Percentiles rank a stretch among this genome's conserved stretches.
These are phyloP conservation scores for Trichoderma arundinaceum DNA, from an alignment of 2,329 filamentous ascomycete species.

Conservation along the genomic window DNA sequence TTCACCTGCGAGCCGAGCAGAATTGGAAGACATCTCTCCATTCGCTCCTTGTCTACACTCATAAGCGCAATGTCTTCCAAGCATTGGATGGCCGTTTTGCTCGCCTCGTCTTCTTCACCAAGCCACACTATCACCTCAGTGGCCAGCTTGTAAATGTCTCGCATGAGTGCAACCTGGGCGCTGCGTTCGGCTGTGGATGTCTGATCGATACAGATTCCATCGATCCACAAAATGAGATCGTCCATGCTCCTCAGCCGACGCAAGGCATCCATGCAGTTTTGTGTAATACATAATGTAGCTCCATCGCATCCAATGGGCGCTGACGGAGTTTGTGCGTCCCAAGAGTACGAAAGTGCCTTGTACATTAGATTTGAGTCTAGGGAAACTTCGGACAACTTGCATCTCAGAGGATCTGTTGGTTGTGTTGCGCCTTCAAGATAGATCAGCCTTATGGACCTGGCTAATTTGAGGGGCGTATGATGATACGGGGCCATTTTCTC, in stretches of 20 bases:
- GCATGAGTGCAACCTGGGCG: slow-evolving; percentile 17
- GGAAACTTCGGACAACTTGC: background rate
- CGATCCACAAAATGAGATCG: slow-evolving; percentile 18
- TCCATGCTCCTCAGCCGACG: background rate
- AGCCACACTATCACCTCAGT: slow-evolving; percentile 1
- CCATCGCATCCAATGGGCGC: slow-evolving; percentile 1
- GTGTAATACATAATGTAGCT: background rate
- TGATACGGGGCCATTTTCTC: background rate
- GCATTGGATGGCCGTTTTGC: background rate
- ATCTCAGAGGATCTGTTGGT: background rate
- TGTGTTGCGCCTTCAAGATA: background rate
- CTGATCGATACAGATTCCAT: slow-evolving; percentile 16
- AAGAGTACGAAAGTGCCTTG: background rate
- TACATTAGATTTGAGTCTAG: background rate
- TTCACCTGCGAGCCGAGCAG: slow-evolving; percentile 9
- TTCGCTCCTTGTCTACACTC: background rate
- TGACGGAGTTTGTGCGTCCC: slow-evolving; percentile 12
- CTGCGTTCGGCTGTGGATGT: slow-evolving; percentile 14
- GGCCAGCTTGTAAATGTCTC: slow-evolving; percentile 19
- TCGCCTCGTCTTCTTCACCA: slow-evolving; percentile 1
- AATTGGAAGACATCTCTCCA: background rate
- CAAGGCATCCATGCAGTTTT: background rate
- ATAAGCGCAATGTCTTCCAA: slow-evolving; percentile 6
- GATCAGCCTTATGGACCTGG: background rate
- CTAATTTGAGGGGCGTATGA: background rate